Percentiles rank a stretch among this genome's conserved stretches.
Conservation (phyloP, 495 filamentous ascomycete genomes). For the Trichoderma reesei region DNA sequence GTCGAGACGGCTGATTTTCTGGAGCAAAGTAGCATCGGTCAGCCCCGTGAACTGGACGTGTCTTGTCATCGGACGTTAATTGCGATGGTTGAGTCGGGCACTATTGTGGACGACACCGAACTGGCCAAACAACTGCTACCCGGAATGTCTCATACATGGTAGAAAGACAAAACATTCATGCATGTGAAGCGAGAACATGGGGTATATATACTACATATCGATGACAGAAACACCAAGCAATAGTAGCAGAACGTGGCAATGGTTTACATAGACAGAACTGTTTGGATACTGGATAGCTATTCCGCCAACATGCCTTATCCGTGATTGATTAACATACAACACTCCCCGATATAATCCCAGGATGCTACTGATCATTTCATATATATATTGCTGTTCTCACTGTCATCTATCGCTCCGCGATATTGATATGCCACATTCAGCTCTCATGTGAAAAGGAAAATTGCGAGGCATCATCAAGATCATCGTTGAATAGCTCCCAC, state of each 20-base stretch:
- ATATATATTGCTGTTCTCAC: too few relatives aligned
- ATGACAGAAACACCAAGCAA: too few relatives aligned
- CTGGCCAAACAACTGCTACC: slow-evolving; percentile 18
- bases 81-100: slow-evolving; percentile 19
- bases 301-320: too few relatives aligned
- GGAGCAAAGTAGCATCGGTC: not conserved
- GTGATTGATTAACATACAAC: too few relatives aligned
- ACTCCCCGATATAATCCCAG: too few relatives aligned
- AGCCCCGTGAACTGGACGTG: slow-evolving; percentile 12
- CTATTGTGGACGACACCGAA: slow-evolving; percentile 15
- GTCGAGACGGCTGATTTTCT: slow-evolving; percentile 30
- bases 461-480: slow-evolving; percentile 34
- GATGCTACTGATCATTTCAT: too few relatives aligned
- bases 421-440: not conserved
- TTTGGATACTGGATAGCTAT: too few relatives aligned
- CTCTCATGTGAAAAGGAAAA: not conserved
- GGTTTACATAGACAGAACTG: too few relatives aligned
- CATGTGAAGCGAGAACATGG: too few relatives aligned
- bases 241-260: too few relatives aligned
- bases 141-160: slow-evolving; percentile 7
- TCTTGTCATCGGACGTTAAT: slow-evolving; percentile 23
- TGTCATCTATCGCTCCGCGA: not conserved
- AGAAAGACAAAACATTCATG: too few relatives aligned
- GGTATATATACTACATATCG: too few relatives aligned
- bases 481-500: slow-evolving; percentile 40